These are phyloP conservation scores for Microdochium nivale DNA, from an alignment of 2,329 filamentous ascomycete species.

Conservation along the genomic window DNA sequence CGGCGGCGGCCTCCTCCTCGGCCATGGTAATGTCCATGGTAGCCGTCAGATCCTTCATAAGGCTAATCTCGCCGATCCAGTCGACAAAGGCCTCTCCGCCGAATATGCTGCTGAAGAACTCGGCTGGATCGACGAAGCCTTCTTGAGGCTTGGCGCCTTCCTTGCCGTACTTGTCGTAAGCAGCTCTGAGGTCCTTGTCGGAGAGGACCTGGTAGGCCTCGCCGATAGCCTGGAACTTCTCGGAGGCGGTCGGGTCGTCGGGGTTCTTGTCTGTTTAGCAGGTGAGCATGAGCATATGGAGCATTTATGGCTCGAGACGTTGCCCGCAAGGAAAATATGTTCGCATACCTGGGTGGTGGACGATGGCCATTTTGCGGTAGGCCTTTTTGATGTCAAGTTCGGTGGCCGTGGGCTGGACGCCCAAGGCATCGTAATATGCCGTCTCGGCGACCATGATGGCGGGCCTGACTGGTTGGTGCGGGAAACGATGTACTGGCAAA, in stretches of 20 bases:
- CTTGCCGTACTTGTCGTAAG: slow-evolving; percentile 97
- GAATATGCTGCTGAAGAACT: slow-evolving; percentile 98
- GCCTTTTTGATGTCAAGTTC: slow-evolving; percentile 96
- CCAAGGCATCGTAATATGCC: slow-evolving; percentile 78
- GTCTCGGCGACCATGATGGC: slow-evolving; percentile 77
- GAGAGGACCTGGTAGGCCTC: slow-evolving; percentile 75
- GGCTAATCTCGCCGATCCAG: slow-evolving; percentile 94
- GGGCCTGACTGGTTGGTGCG: neutral
- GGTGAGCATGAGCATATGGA: slow-evolving; percentile 1
- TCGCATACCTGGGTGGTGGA: slow-evolving; percentile 70
- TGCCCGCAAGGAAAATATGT: no score
- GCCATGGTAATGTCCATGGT: slow-evolving; percentile 97
- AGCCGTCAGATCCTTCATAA: slow-evolving; percentile 97
- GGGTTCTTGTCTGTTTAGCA: slow-evolving; percentile 79
- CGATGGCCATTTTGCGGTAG: slow-evolving; percentile 88
- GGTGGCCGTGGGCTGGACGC: slow-evolving; percentile 75
- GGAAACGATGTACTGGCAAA: neutral
- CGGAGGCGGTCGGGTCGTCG: slow-evolving; percentile 86
- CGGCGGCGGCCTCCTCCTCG: slow-evolving; percentile 62
- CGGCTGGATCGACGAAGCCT: slow-evolving; percentile 90
- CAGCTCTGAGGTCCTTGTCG: slow-evolving; percentile 75
- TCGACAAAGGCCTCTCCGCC: slow-evolving; percentile 93
- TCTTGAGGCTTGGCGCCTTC: slow-evolving; percentile 84
- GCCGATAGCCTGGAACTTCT: slow-evolving; percentile 83
- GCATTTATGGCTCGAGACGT: neutral